Conservation (phyloP, 139 green algal species). For the Desmodesmus armatus region DNA sequence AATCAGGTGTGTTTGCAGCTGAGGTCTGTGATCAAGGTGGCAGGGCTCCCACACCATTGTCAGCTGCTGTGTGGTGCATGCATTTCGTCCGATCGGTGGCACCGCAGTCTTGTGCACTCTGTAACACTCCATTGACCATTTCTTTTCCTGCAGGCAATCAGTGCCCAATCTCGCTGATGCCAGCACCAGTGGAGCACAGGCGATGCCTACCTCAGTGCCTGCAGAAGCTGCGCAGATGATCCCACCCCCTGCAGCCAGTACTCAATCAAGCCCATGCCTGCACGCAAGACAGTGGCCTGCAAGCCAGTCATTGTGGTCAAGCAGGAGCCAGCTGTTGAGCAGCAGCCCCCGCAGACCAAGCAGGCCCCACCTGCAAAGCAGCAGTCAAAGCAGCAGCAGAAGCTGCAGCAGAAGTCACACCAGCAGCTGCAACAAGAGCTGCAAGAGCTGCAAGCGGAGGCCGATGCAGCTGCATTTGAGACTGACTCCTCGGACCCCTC, state of each 20-base stretch:
- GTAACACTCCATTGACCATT: background rate
- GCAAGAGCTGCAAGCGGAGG: slow-evolving; percentile 31
- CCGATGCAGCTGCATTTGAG: background rate
- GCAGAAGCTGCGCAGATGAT: background rate
- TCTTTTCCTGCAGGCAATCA: background rate
- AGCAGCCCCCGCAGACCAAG: too few relatives aligned
- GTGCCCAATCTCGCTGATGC: background rate
- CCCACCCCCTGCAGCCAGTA: background rate
- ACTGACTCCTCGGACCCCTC: too few relatives aligned
- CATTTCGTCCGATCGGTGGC: too few relatives aligned
- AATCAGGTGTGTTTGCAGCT: background rate
- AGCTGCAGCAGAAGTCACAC: too few relatives aligned
- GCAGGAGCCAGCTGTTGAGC: background rate
- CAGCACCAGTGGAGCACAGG: background rate
- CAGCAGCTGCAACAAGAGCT: too few relatives aligned
- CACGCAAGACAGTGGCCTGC: background rate
- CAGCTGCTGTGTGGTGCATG: too few relatives aligned
- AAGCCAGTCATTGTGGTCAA: background rate
- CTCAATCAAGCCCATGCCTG: background rate
- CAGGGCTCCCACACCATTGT: too few relatives aligned
- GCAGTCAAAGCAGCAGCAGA: background rate
- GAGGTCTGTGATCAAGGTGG: background rate
- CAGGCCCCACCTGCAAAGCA: background rate
- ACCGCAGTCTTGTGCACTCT: background rate
- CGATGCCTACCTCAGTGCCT: too few relatives aligned